Evolutionary conservation across 192 early-diverging fungal species (phyloP).

Genomic region (Coemansia sp.): DNA sequence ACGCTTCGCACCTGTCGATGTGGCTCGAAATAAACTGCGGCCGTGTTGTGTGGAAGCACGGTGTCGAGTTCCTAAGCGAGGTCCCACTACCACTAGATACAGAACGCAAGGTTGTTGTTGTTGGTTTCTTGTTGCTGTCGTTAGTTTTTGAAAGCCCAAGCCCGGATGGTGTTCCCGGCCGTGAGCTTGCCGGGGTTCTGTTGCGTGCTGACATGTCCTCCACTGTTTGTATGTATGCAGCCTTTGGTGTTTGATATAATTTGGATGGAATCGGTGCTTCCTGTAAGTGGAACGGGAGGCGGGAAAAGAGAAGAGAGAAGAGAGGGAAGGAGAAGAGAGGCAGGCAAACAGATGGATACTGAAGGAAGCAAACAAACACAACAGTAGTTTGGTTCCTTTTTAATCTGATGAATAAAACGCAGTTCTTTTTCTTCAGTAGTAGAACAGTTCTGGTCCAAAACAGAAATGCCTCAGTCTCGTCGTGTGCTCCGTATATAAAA

Average conservation of each 20-base stretch:
- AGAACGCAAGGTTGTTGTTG: constrained; percentile 37
- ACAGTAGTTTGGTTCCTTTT: neutral
- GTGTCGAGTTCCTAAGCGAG: constrained; percentile 34
- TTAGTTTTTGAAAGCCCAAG: constrained; percentile 28
- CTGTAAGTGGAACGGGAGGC: neutral
- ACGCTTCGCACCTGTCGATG: constrained; percentile 54
- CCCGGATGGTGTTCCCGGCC: constrained; percentile 27
- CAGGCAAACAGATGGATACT: neutral
- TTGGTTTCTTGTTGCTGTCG: constrained; percentile 11
- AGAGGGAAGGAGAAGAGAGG: neutral
- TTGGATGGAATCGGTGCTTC: neutral
- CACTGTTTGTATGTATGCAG: no score
- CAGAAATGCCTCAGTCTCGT: neutral
- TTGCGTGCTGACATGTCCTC: constrained; percentile 31
- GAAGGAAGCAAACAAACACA: neutral
- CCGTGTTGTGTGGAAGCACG: constrained; percentile 52
- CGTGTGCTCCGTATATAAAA: neutral
- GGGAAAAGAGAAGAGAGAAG: neutral
- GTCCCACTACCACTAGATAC: constrained; percentile 46
- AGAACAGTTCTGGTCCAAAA: neutral
- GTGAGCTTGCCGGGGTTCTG: constrained; percentile 14
- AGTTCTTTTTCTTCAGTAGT: neutral
- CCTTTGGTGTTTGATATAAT: no score
- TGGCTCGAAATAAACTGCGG: constrained; percentile 56
- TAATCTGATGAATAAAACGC: neutral